phyloP scores from a whole-genome alignment of 2,329 filamentous ascomycete genomes.

The Fusarium foetens region DNA sequence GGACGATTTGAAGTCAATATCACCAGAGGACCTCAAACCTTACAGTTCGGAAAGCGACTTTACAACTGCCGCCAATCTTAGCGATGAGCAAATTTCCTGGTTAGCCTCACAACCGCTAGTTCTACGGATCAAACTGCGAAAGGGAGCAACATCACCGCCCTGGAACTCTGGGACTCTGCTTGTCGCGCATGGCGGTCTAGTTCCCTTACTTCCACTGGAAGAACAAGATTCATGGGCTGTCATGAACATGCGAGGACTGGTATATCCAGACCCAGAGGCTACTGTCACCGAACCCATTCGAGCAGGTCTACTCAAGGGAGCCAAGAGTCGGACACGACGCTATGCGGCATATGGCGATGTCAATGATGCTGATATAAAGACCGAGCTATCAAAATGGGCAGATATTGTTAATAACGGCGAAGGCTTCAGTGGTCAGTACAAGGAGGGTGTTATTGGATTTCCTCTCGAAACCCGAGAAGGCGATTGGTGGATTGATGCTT shows the following conservation, averaged over 20 bases:
- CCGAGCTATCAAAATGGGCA: neutral
- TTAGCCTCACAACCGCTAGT: conserved; percentile 24
- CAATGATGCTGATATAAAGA: neutral
- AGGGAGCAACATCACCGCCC: neutral
- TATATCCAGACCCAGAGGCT: conserved; percentile 52
- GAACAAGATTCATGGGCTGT: conserved; percentile 77
- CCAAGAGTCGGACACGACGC: conserved; percentile 16
- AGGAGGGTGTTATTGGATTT: neutral
- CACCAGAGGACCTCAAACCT: conserved; percentile 18
- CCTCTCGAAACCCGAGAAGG: conserved; percentile 30
- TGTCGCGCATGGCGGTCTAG: conserved; percentile 83
- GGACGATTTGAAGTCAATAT: neutral
- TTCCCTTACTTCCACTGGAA: conserved; percentile 74
- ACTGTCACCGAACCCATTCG: conserved; percentile 8
- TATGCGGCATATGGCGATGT: neutral
- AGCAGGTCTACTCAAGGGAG: conserved; percentile 26
- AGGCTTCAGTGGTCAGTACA: neutral
- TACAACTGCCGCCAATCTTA: conserved; percentile 23
- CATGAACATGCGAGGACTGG: conserved; percentile 88
- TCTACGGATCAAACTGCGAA: conserved; percentile 18
- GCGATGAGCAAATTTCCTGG: conserved; percentile 23
- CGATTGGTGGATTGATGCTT: conserved; percentile 30
- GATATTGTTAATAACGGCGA: neutral
- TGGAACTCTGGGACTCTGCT: conserved; percentile 49
- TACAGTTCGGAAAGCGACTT: conserved; percentile 34